These are phyloP conservation scores for Lactarius hengduanensis DNA, from an alignment of 768 basidiomycete genomes.

Conservation along the genomic window DNA sequence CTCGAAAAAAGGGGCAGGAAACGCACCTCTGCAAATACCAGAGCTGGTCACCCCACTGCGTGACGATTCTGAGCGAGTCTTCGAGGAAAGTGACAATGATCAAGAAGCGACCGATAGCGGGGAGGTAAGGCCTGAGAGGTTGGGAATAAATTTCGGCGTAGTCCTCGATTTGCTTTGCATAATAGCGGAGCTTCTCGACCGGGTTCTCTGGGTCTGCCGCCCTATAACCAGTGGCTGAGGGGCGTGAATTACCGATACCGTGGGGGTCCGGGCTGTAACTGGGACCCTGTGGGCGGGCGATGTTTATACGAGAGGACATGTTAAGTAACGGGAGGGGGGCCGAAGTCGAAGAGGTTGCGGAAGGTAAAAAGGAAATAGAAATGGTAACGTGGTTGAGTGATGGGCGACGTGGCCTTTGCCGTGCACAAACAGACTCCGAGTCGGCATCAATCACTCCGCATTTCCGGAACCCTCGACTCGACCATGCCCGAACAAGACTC, in stretches of 20 bases:
- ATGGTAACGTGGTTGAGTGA: not conserved
- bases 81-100: constrained; percentile 99
- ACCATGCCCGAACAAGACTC: constrained; percentile 1
- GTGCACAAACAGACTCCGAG: not conserved
- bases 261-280: constrained; percentile 71
- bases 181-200: constrained; percentile 67
- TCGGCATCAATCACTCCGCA: not conserved
- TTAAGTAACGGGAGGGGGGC: constrained; percentile 8
- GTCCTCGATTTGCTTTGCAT: constrained; percentile 83
- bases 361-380: not conserved
- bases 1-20: constrained; percentile 18
- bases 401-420: constrained; percentile 11
- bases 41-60: constrained; percentile 96
- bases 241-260: constrained; percentile 71
- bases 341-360: not conserved
- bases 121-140: constrained; percentile 91
- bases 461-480: not conserved
- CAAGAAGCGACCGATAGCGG: constrained; percentile 91
- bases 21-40: constrained; percentile 97
- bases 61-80: constrained; percentile 89
- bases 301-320: constrained; percentile 83
- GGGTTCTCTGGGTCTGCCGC: constrained; percentile 82
- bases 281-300: constrained; percentile 61
- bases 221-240: constrained; percentile 63
- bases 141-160: constrained; percentile 89